phyloP scores from a whole-genome alignment of 2,329 filamentous ascomycete genomes.

The Claviceps sorghi region DNA sequence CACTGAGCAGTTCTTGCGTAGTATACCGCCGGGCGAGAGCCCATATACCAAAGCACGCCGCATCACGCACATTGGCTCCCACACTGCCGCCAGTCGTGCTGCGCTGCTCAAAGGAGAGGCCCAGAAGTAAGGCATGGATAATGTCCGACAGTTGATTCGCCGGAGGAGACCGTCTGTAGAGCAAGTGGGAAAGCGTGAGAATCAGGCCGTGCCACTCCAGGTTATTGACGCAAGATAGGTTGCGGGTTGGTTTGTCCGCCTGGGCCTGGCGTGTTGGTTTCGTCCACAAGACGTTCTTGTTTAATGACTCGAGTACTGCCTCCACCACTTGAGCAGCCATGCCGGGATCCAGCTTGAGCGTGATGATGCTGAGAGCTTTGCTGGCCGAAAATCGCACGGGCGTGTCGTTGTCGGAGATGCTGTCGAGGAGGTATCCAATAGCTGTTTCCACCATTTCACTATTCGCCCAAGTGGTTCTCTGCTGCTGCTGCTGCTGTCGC shows the following conservation, averaged over 20 bases:
- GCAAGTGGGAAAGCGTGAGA: conserved; percentile 69
- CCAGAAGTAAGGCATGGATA: conserved; percentile 61
- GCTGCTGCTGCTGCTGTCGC: conserved; percentile 28
- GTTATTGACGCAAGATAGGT: conserved; percentile 64
- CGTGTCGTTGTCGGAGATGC: conserved; percentile 74
- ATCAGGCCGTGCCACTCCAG: conserved; percentile 87
- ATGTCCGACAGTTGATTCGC: conserved; percentile 55
- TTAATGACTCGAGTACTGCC: conserved; percentile 60
- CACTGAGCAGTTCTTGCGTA: conserved; percentile 56
- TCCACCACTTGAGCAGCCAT: conserved; percentile 83
- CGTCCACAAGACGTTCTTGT: conserved; percentile 41
- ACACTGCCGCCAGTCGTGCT: conserved; percentile 71
- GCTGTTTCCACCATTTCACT: conserved; percentile 58
- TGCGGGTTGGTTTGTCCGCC: conserved; percentile 26
- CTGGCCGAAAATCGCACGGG: conserved; percentile 82
- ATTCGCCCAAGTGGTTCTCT: conserved; percentile 19
- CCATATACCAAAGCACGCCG: conserved; percentile 94
- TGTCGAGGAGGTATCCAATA: conserved; percentile 67
- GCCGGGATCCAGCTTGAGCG: conserved; percentile 60
- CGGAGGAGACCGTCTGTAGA: conserved; percentile 74
- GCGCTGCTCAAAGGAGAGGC: conserved; percentile 77
- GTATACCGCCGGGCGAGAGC: conserved; percentile 75
- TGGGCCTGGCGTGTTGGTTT: conserved; percentile 24
- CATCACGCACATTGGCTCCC: conserved; percentile 84
- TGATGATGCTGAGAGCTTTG: conserved; percentile 80